A percentile compares a stretch with the other conserved stretches of the same genome.
Evolutionary conservation across 495 filamentous ascomycete species (phyloP).

Genomic region (Apiosordaria backusii): DNA sequence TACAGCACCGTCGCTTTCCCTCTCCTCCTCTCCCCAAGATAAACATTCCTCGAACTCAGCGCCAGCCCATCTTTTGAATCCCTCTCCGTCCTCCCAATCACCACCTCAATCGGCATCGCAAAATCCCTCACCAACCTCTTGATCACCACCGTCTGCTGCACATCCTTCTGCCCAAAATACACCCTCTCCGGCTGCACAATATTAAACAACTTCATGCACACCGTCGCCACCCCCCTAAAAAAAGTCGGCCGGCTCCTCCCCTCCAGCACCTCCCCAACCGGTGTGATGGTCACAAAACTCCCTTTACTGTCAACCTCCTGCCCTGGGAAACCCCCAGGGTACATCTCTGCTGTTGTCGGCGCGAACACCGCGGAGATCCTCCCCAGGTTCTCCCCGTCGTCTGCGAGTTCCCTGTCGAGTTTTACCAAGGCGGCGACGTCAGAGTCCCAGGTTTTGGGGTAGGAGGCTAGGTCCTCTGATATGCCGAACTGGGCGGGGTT

Average conservation of each 20-base stretch:
- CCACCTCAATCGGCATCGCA: conserved; percentile 70
- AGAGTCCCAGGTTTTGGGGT: conserved; percentile 84
- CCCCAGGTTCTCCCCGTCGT: conserved; percentile 53
- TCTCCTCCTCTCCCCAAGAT: conserved; percentile 73
- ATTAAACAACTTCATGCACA: conserved; percentile 97
- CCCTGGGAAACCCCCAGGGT: conserved; percentile 78
- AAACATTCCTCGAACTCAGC: conserved; percentile 92
- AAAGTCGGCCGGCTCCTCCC: conserved; percentile 88
- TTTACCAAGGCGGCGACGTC: conserved; percentile 63
- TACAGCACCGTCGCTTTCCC: conserved; percentile 66
- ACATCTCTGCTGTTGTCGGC: conserved; percentile 79
- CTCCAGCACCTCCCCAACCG: conserved; percentile 74
- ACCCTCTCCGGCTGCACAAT: conserved; percentile 81
- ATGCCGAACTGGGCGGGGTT: conserved; percentile 96
- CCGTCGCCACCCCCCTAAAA: conserved; percentile 92
- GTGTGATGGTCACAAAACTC: conserved; percentile 91
- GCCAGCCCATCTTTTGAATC: conserved; percentile 76
- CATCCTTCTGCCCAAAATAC: conserved; percentile 97
- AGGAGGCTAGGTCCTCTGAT: conserved; percentile 79
- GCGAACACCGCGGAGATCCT: conserved; percentile 79
- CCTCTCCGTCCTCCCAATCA: conserved; percentile 69
- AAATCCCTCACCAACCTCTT: conserved; percentile 84
- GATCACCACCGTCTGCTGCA: conserved; percentile 93
- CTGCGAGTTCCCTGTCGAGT: conserved; percentile 69
- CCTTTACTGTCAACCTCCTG: conserved; percentile 73